Percentiles rank a stretch among this genome's conserved stretches.
Conservation (phyloP, 352 stramenopile genomes). For the Sclerospora graminicola region DNA sequence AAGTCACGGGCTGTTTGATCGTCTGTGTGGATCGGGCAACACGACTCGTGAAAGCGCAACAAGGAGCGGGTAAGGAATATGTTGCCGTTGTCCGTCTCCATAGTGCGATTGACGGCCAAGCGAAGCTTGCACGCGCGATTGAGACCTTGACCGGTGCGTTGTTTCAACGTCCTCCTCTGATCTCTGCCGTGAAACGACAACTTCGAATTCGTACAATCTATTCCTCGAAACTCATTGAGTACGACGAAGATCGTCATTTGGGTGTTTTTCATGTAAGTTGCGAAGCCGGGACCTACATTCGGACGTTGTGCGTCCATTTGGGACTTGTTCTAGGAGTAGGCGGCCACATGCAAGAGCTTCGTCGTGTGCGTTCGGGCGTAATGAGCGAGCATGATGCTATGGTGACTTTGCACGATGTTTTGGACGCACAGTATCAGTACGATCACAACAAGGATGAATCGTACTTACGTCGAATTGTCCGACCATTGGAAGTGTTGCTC, state of each 20-base stretch:
- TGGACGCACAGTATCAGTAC: constrained; percentile 99
- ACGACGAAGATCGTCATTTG: constrained; percentile 95
- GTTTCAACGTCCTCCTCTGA: constrained; percentile 99
- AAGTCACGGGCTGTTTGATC: constrained; percentile 99
- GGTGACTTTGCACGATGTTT: constrained; percentile 99
- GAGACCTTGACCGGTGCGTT: constrained; percentile 98
- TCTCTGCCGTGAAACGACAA: constrained; percentile 99
- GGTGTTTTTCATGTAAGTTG: constrained; percentile 96
- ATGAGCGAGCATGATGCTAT: constrained; percentile 94
- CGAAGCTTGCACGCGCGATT: constrained; percentile 90
- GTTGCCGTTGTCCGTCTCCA: constrained; percentile 97
- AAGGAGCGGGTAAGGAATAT: constrained; percentile 99
- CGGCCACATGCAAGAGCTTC: constrained; percentile 99
- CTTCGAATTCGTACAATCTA: constrained; percentile 99
- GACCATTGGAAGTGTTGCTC: constrained; percentile 96
- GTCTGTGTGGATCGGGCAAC: constrained; percentile 99
- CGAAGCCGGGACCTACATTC: constrained; percentile 99
- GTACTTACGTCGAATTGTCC: constrained; percentile 97
- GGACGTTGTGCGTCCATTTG: constrained; percentile 99
- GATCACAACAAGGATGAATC: constrained; percentile 99
- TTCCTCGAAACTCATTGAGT: constrained; percentile 98
- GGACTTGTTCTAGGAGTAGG: constrained; percentile 95
- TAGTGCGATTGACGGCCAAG: constrained; percentile 88
- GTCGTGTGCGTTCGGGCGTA: constrained; percentile 94
- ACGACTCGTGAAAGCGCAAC: constrained; percentile 79